phyloP scores from a whole-genome alignment of 345 rosid genomes.

The Cardamine resedifolia region DNA sequence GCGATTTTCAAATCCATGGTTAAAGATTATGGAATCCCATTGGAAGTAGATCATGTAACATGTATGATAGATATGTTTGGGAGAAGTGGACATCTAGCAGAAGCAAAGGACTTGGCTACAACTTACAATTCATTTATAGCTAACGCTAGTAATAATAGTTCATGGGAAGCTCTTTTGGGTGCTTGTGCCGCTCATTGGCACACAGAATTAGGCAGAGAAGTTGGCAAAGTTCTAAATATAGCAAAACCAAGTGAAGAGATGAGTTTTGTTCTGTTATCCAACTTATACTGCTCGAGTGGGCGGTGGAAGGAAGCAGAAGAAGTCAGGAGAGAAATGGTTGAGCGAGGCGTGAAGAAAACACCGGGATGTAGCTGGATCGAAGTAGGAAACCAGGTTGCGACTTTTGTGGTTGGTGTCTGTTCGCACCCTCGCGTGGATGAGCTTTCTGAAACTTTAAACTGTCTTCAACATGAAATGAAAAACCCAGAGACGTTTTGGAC shows the following conservation, averaged over 20 bases:
- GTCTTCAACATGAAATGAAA: slow-evolving; percentile 54
- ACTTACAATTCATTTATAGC: slow-evolving; percentile 23
- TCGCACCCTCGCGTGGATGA: slow-evolving; percentile 41
- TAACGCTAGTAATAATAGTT: slow-evolving; percentile 16
- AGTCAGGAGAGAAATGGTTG: slow-evolving; percentile 61
- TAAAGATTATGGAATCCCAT: slow-evolving; percentile 44
- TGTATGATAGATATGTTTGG: slow-evolving; percentile 87
- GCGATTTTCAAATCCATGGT: slow-evolving; percentile 47
- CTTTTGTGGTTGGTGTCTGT: slow-evolving; percentile 54
- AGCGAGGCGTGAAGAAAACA: slow-evolving; percentile 61
- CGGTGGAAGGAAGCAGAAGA: slow-evolving; percentile 78
- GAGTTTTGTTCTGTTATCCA: slow-evolving; percentile 64
- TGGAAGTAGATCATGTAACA: slow-evolving; percentile 58
- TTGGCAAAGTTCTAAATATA: slow-evolving; percentile 44
- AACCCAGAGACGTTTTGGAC: slow-evolving; percentile 26
- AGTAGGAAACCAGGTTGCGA: slow-evolving; percentile 49
- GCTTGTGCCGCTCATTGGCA: slow-evolving; percentile 55
- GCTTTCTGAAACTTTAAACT: slow-evolving; percentile 35
- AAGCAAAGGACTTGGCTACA: slow-evolving; percentile 52
- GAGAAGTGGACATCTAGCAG: slow-evolving; percentile 57
- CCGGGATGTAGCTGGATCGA: slow-evolving; percentile 89
- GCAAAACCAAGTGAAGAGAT: slow-evolving; percentile 52
- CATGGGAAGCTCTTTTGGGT: slow-evolving; percentile 61
- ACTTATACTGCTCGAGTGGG: slow-evolving; percentile 60
- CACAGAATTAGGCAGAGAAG: slow-evolving; percentile 42